These are phyloP conservation scores for Russula emetica DNA, from an alignment of 768 basidiomycete genomes.

Conservation along the genomic window DNA sequence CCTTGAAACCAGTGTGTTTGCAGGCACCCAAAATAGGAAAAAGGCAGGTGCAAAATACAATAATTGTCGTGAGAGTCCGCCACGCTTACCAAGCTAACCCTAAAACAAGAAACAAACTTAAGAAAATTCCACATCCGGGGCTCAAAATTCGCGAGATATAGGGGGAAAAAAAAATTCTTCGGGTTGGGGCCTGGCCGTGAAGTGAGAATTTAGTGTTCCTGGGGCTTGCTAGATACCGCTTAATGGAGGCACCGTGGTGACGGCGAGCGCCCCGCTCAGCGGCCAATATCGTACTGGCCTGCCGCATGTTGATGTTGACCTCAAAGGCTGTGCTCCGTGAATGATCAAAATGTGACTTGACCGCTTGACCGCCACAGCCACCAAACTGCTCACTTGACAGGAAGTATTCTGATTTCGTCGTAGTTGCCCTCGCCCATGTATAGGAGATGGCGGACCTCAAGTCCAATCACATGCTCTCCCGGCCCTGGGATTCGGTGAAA, in stretches of 20 bases:
- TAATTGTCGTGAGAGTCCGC: too few relatives aligned
- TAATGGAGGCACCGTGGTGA: neutral
- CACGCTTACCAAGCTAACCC: too few relatives aligned
- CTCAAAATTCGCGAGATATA: too few relatives aligned
- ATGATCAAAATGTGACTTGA: neutral
- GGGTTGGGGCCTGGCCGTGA: too few relatives aligned
- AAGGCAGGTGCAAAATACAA: too few relatives aligned
- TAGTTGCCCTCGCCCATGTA: neutral
- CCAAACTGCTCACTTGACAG: neutral
- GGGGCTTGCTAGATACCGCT: neutral
- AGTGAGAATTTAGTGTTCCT: neutral
- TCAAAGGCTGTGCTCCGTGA: neutral
- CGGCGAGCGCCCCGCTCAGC: neutral
- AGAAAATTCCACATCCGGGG: too few relatives aligned
- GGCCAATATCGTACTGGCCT: too few relatives aligned
- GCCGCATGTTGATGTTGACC: neutral
- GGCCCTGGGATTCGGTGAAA: neutral
- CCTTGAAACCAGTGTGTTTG: neutral
- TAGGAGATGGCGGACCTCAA: neutral
- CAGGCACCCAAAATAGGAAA: too few relatives aligned
- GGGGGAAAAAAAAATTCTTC: too few relatives aligned
- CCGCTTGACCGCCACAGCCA: neutral
- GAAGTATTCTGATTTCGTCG: neutral
- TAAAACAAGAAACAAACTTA: too few relatives aligned
- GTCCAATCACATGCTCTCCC: too few relatives aligned